Percentiles rank a stretch among this genome's conserved stretches.
These are phyloP conservation scores for Cordyceps sp. DNA, from an alignment of 2,329 filamentous ascomycete species.

Conservation along the genomic window DNA sequence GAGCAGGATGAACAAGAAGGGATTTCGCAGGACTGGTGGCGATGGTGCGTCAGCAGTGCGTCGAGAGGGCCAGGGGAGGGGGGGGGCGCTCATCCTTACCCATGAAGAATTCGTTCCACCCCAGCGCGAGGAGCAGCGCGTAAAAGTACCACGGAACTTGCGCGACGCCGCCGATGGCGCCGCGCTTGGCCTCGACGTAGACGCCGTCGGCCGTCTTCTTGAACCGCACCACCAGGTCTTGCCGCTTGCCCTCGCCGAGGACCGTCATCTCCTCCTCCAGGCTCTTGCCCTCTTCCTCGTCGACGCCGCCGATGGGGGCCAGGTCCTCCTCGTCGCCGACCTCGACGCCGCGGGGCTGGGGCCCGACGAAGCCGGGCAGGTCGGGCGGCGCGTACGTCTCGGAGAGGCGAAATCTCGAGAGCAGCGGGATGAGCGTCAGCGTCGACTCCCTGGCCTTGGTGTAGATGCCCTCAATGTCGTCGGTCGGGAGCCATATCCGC, in stretches of 20 bases:
- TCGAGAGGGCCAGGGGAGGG: constrained; percentile 2
- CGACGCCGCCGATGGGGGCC: constrained; percentile 75
- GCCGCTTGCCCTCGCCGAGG: constrained; percentile 75
- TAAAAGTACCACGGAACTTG: constrained; percentile 95
- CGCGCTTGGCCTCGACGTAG: constrained; percentile 93
- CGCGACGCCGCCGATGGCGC: constrained; percentile 86
- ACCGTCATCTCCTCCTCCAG: constrained; percentile 93
- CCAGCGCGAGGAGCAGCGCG: constrained; percentile 68
- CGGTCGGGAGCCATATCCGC: constrained; percentile 87
- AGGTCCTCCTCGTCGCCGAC: constrained; percentile 82
- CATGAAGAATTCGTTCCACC: constrained; percentile 97
- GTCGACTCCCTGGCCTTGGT: constrained; percentile 87
- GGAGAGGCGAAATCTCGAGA: constrained; percentile 68
- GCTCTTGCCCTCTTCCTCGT: constrained; percentile 87
- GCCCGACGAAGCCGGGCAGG: constrained; percentile 70
- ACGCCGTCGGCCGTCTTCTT: constrained; percentile 98
- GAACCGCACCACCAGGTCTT: constrained; percentile 85
- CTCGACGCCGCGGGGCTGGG: constrained; percentile 56
- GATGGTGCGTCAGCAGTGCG: background rate
- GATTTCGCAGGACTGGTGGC: constrained; percentile 69
- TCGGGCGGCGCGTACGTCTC: constrained; percentile 62
- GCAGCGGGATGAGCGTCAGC: constrained; percentile 72
- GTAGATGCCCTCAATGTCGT: constrained; percentile 94
- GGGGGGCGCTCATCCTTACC: constrained; percentile 37
- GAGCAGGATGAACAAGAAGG: constrained; percentile 79